Evolutionary conservation across 169 alveolate genomes (phyloP), one percentile per base, ranked within the genome.

Genomic region (Plasmodium reichenowi): DNA sequence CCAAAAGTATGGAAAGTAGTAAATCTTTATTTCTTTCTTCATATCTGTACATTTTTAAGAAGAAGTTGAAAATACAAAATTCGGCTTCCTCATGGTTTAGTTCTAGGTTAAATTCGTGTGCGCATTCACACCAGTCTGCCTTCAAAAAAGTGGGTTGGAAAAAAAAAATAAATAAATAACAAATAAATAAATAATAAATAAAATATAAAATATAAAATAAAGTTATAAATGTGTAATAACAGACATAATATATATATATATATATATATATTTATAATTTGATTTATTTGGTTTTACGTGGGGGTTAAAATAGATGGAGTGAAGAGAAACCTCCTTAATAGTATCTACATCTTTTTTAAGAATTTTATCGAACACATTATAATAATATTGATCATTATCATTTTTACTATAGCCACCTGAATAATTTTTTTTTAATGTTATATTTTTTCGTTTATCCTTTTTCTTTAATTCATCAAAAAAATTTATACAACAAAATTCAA

Each of bases 101-200:
- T 24, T 78, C 89, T 24, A 78, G 32, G 71, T 78, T 76, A 22
- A 78, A 32, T 66, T 78, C 89, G 10, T 78, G 78, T 15, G 78
- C 78, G 20, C 89, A 78, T 38, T 78, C 89, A 20, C 76, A 78
- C 89, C 89, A 78, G 76, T 78, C 89, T n/a, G 89, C 89, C 89
- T 78, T 12, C 10, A 32, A 32, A 29, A 32, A 13, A 74, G 74
- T 15, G 64, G 6, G 60, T 20, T 13, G 62, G 13, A 5, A 54
- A 54, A 47, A 48, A 22, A 43, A 29, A 62, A 8, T 2, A 17
- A 48, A 24, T 5, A 20, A 5, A 10, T 20, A 15, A 29, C 2
- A 24, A 52, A 66, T 12, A 2, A 22, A 1, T 12, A 47, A n/a
- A 62, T 60, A 43, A 62, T n/a, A 10, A 56, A 9, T 2, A 48